Evolutionary conservation across 352 stramenopile species (phyloP), one percentile per base, ranked within the genome.

Genomic region (Globisporangium alternatum): DNA sequence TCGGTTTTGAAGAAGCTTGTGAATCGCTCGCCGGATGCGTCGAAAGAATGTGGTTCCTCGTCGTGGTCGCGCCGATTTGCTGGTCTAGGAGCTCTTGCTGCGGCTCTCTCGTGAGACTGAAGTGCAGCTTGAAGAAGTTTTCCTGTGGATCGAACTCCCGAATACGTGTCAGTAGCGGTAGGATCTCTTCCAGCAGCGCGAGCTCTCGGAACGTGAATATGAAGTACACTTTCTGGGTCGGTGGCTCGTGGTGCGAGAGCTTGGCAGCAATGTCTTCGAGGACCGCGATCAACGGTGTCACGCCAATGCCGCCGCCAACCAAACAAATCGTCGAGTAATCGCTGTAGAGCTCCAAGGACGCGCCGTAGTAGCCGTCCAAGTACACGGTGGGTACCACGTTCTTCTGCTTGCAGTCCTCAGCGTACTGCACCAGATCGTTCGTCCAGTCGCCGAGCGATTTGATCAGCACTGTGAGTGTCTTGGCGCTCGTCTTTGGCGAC

Each of bases 161-260:
- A 22, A 75, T 49, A 28, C 44, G 48, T 6, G 43, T 25, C 0
- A 75, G 65, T 44, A 71, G 10, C 19, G 64, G 64, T 10, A 57
- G 56, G 56, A 74, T 62, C 54, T 72, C 60, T 12, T 74, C 60
- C 15, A 74, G 33, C 37, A 74, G 41, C 39, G 60, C 30, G 10
- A 74, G 56, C 52, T 74, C 68, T 9, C 68, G 68, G 59, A 72
- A 71, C 7, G 65, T 48, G 30, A 74, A 74, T 22, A 71, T 21
- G 31, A 72, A 72, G 53, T 53, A 35, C 21, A 74, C 66, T 31
- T 33, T 37, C 54, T 72, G 66, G 9, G 19, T 35, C 43, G 48
- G 25, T 33, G 39, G 22, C 30, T 64, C 37, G n/a, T 39, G 30
- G 25, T 25, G n/a, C 6, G 41, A 49, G 22, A 64, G 19, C 21